Conservation (phyloP, 768 basidiomycete species). For the Mycena vulgaris region DNA sequence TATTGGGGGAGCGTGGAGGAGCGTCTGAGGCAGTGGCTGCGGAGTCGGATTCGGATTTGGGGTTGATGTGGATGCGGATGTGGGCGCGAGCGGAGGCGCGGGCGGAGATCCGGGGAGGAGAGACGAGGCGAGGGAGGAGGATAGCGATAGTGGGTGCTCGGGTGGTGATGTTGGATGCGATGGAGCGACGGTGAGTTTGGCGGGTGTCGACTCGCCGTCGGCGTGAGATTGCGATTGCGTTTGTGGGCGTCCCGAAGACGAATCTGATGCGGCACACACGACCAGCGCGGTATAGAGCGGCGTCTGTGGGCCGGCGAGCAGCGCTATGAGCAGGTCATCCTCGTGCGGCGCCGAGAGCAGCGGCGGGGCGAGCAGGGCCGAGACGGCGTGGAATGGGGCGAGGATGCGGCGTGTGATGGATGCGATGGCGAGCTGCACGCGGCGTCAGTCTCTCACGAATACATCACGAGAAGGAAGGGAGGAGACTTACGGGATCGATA, state of each 20-base stretch:
- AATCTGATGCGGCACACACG: constrained; percentile 10
- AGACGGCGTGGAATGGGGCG: constrained; percentile 10
- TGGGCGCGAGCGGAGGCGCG: no score
- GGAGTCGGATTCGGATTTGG: no score
- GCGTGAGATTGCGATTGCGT: no score
- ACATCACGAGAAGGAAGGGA: neutral
- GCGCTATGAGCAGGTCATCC: constrained; percentile 4
- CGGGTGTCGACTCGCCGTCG: no score
- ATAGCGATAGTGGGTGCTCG: no score
- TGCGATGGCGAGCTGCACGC: constrained; percentile 2
- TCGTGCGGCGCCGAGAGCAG: constrained; percentile 8
- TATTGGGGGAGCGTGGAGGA: no score
- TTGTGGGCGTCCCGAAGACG: neutral
- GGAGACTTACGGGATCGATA: no score
- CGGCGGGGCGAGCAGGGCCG: constrained; percentile 17
- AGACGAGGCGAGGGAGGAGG: no score
- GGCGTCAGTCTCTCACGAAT: neutral
- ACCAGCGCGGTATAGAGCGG: constrained; percentile 30
- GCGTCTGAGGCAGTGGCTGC: neutral
- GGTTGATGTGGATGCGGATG: no score
- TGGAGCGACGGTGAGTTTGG: no score
- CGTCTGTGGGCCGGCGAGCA: constrained; percentile 4
- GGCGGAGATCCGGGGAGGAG: no score
- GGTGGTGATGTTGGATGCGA: no score
- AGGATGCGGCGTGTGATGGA: constrained; percentile 15